Evolutionary conservation across 2,329 filamentous ascomycete genomes (phyloP).

Genomic region (Penicillium verrucosum): DNA sequence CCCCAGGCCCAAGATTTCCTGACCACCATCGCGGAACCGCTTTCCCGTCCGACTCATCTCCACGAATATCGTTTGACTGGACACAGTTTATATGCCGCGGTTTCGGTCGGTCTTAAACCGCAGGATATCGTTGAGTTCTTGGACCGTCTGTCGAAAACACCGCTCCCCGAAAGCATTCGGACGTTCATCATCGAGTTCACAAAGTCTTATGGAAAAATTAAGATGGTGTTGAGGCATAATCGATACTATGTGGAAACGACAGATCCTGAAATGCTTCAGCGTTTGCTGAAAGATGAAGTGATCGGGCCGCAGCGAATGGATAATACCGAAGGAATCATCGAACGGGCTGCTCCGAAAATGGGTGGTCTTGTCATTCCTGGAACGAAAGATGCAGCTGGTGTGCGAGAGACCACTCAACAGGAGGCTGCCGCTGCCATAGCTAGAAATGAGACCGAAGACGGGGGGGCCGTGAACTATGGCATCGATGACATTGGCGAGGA

Average conservation of each 20-base stretch:
- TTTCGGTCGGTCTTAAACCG: conserved; percentile 87
- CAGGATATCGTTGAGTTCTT: conserved; percentile 86
- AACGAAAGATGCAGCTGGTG: conserved; percentile 86
- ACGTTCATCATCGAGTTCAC: conserved; percentile 80
- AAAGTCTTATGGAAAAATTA: conserved; percentile 90
- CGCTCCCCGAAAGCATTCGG: conserved; percentile 74
- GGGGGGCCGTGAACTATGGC: conserved; percentile 67
- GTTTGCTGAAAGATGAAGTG: conserved; percentile 75
- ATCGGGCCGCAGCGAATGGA: conserved; percentile 79
- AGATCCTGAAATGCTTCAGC: conserved; percentile 81
- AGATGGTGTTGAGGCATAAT: conserved; percentile 90
- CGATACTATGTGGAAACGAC: conserved; percentile 92
- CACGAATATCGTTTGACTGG: conserved; percentile 92
- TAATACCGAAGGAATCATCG: conserved; percentile 68
- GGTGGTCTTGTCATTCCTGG: conserved; percentile 87
- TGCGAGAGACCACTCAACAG: conserved; percentile 64
- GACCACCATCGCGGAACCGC: conserved; percentile 90
- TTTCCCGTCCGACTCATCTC: conserved; percentile 82
- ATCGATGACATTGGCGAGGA: conserved; percentile 72
- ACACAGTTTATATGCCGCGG: conserved; percentile 91
- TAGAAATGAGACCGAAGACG: conserved; percentile 40
- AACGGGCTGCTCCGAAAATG: conserved; percentile 79
- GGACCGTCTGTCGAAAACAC: conserved; percentile 84
- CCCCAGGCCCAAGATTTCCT: conserved; percentile 88
- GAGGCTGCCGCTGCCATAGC: conserved; percentile 38